phyloP scores from a whole-genome alignment of 2,329 filamentous ascomycete genomes.

The Fusarium proliferatum region DNA sequence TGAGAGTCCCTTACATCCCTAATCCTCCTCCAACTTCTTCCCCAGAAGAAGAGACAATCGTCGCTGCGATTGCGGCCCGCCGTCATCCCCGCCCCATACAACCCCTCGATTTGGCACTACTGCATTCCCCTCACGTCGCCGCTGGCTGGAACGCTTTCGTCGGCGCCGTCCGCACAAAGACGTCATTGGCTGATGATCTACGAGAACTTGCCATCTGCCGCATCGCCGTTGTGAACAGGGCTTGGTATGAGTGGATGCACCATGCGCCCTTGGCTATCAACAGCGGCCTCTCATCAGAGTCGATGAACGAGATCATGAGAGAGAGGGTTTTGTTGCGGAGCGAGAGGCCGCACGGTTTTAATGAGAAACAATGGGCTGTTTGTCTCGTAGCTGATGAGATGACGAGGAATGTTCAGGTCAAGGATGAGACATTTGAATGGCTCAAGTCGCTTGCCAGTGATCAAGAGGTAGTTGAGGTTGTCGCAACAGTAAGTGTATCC shows the following conservation, averaged over 20 bases:
- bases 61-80: neutral
- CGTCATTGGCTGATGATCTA: neutral
- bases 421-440: neutral
- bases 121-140: neutral
- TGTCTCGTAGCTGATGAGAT: neutral
- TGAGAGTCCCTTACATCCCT: neutral
- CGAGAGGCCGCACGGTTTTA: neutral
- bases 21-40: neutral
- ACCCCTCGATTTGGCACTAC: neutral
- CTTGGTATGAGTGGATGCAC: constrained; percentile 6
- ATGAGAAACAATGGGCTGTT: neutral
- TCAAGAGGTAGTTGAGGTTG: neutral
- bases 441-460: neutral
- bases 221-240: neutral
- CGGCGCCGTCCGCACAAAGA: neutral
- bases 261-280: neutral
- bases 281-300: neutral
- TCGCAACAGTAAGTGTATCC: neutral
- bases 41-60: neutral
- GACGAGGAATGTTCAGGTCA: neutral
- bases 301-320: neutral
- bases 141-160: neutral
- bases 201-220: neutral
- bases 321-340: neutral
- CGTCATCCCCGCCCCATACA: neutral